Evolutionary conservation across 1,284 basidiomycete species (phyloP), one percentile per base, ranked within the genome.

Genomic region (Melanopsichium pennsylvanicum): DNA sequence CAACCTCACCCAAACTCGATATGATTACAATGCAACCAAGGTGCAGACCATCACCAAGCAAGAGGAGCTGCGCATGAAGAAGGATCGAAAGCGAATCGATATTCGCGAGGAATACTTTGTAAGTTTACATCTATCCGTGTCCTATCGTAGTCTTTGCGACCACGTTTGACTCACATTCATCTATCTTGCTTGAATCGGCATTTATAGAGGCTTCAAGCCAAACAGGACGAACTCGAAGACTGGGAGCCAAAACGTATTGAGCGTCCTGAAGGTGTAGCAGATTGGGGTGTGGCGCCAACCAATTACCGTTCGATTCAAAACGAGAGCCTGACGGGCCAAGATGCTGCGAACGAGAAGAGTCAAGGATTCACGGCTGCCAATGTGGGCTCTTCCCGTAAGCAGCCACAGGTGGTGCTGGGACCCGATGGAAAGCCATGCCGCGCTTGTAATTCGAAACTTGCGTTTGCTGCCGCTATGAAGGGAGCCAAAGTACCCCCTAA

Each of bases 31-130:
- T 40, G 88, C 90, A 71, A 86, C 89, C 80, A 91, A 89, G 78
- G 86, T 91, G 25, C 86, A 87, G 74, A 85, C 87, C 82, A 82
- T 97, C 27, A 86, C 86, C 27, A 89, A 89, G 74, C 90, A 96
- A 81, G 89, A 96, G 74, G 90, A 91, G 74, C 84, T 96, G 37
- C 87, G 89, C 4, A 85, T 97, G 82, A 86, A 88, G 69, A 88
- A 86, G 82, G 87, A 89, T 41, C 85, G 91, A 81, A 91, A 90
- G 83, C 90, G 88, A 83, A 88, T 97, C 57, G 93, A 97, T 81
- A 89, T 97, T 21, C 84, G 92, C 42, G 94, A 97, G 81, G 95
- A 97, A 81, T 97, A 97, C 83, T 97, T 90, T 80, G 74, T 76
- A 54, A 51, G 74, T 76, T n/a, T n/a, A n/a, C n/a, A n/a, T n/a